Evolutionary conservation across 805 yeast species (phyloP), one percentile per base, ranked within the genome.

Genomic region (Schwanniomyces occidentalis): DNA sequence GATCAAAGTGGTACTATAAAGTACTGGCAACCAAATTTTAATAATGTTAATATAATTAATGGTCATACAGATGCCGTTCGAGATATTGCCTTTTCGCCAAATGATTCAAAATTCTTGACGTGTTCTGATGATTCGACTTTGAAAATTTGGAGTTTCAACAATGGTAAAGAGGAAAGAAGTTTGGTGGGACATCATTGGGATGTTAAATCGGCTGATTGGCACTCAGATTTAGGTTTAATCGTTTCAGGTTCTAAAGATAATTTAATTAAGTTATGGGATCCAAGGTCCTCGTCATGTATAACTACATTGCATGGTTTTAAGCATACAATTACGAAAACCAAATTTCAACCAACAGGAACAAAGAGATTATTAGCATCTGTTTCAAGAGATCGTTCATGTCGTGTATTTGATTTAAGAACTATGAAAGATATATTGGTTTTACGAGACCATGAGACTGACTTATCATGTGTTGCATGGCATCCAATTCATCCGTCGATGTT

Each of bases 121-220:
- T 85, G 95, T 46, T 85, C 95, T 13, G 99, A 93, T 62, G 99
- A 93, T 60, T 84, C 88, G 33, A 75, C 83, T 5, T 67, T 91
- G 41, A 95, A 93, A 56, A 82, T 93, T 24, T 93, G 98, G 97
- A 87, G 90, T 61, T 93, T 93, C 63, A 83, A 86, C 53, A 86
- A 84, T 52, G 93, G 93, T 23, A 68, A 75, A 39, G 93, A 87
- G 48, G 99, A 93, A 54, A 65, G 85, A 30, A 71, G 78, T 0
- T 68, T 93, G 35, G 73, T 80, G 16, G 98, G 98, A 2, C 99
- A 93, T 62, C 96, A 95, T 57, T 93, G 99, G 99, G 99, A 93
- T 61, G 97, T 93, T 15, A 93, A 93, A 56, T 80, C 90, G 35
- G 86, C 95, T 35, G 98, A 93, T 59, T 93, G 99, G 99, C 99